Conservation (phyloP, 108 stramenopile species). For the Nitzschia sp. region DNA sequence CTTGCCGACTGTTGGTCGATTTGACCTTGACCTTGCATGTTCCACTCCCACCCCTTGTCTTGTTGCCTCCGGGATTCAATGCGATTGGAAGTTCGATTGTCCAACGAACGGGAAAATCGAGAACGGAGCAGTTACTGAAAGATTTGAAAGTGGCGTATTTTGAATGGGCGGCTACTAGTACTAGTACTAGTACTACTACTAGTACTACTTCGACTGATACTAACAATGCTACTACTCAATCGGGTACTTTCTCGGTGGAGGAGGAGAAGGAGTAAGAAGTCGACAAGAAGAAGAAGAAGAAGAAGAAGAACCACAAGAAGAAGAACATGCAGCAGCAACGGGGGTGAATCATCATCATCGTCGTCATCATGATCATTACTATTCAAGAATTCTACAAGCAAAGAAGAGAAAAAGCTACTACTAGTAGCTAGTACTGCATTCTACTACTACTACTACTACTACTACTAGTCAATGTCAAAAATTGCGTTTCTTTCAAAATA, state of each 20-base stretch:
- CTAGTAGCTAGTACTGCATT: background rate
- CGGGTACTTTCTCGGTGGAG: too few relatives aligned
- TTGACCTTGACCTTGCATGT: slow-evolving; percentile 38
- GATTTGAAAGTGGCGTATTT: slow-evolving; percentile 35
- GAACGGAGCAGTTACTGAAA: slow-evolving; percentile 28
- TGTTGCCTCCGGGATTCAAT: slow-evolving; percentile 56
- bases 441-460: background rate
- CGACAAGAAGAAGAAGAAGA: background rate
- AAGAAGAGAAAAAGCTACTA: background rate
- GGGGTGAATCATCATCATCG: too few relatives aligned
- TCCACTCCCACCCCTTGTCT: slow-evolving; percentile 40
- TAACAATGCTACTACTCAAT: too few relatives aligned
- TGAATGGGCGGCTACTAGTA: slow-evolving; percentile 23
- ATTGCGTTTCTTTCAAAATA: too few relatives aligned
- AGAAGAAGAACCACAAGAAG: background rate
- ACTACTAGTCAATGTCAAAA: background rate
- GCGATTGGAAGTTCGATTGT: slow-evolving; percentile 50
- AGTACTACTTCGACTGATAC: too few relatives aligned
- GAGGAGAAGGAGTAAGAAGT: background rate
- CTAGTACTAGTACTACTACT: background rate
- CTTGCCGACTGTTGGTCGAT: slow-evolving; percentile 22
- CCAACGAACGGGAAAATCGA: slow-evolving; percentile 33
- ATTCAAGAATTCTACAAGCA: too few relatives aligned
- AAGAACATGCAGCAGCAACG: background rate
- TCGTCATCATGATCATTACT: too few relatives aligned